These are phyloP conservation scores for Selenicereus undatus DNA, from an alignment of 148 eudicot species.

Conservation along the genomic window DNA sequence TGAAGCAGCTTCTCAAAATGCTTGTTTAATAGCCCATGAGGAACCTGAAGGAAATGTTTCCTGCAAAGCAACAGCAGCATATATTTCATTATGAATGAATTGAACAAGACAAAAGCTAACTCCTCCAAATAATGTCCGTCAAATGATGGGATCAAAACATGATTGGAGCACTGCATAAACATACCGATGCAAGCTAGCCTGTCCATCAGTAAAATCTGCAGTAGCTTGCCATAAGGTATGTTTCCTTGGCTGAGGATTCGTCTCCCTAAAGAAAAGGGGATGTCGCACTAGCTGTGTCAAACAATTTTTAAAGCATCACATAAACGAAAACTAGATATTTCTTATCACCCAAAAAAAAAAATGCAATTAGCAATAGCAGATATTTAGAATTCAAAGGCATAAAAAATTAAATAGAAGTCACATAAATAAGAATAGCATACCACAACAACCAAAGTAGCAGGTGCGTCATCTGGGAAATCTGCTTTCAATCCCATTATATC, in stretches of 20 bases:
- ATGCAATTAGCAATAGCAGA: background rate
- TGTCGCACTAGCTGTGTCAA: conserved; percentile 59
- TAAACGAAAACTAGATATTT: background rate
- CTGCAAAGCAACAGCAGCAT: conserved; percentile 34
- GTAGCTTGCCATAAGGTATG: conserved; percentile 85
- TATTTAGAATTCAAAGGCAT: background rate
- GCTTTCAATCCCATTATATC: conserved; percentile 83
- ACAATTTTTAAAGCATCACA: conserved; percentile 13
- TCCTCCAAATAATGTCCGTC: background rate
- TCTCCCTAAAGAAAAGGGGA: conserved; percentile 83
- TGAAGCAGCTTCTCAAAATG: conserved; percentile 88
- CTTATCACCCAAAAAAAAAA: background rate
- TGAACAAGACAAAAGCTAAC: background rate
- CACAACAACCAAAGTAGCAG: conserved; percentile 67
- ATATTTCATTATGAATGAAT: background rate
- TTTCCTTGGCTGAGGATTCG: conserved; percentile 89
- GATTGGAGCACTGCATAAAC: background rate
- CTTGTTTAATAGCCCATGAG: conserved; percentile 66
- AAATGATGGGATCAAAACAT: conserved; percentile 1
- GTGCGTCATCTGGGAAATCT: conserved; percentile 60
- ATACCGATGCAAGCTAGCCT: conserved; percentile 65
- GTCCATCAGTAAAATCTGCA: conserved; percentile 81
- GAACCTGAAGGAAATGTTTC: conserved; percentile 62
- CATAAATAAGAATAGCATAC: conserved; percentile 30
- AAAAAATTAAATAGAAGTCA: background rate